Evolutionary conservation across 2,329 filamentous ascomycete genomes (phyloP).

Genomic region (Talaromyces sp.): DNA sequence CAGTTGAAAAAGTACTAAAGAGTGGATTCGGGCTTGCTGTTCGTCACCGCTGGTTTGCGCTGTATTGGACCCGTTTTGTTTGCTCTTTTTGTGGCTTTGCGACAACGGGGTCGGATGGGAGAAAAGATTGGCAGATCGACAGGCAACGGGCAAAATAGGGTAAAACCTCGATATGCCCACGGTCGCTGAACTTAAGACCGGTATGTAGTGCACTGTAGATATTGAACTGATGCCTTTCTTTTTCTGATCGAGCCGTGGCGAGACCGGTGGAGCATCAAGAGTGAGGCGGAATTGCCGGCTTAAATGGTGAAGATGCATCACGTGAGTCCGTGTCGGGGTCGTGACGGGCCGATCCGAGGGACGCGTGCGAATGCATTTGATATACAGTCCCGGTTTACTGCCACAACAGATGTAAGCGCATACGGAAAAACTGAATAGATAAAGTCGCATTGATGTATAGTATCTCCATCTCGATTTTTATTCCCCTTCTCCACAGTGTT

Average conservation of each 20-base stretch:
- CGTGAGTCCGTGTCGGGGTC: slow-evolving; percentile 29
- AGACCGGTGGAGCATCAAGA: background rate
- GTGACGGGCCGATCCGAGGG: slow-evolving; percentile 6
- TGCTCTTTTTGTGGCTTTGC: slow-evolving; percentile 21
- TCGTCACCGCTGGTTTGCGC: slow-evolving; percentile 31
- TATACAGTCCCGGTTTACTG: background rate
- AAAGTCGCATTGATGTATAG: slow-evolving; percentile 5
- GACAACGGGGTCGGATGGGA: slow-evolving; percentile 3
- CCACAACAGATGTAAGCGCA: slow-evolving; percentile 2
- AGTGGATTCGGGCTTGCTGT: slow-evolving; percentile 19
- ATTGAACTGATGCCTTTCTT: background rate
- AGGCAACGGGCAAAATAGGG: background rate
- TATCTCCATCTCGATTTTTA: background rate
- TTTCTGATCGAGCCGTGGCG: background rate
- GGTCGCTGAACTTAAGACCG: background rate
- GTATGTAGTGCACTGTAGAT: background rate
- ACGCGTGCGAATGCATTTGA: slow-evolving; percentile 12
- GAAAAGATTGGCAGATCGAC: slow-evolving; percentile 1
- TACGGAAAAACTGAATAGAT: background rate
- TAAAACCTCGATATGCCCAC: background rate
- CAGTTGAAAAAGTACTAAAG: slow-evolving; percentile 4
- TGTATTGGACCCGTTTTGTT: slow-evolving; percentile 21
- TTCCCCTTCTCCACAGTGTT: background rate
- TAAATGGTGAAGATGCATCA: slow-evolving; percentile 18
- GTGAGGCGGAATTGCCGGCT: slow-evolving; percentile 6